phyloP scores from a whole-genome alignment of 1,284 basidiomycete genomes.

The Trametes polyzona region DNA sequence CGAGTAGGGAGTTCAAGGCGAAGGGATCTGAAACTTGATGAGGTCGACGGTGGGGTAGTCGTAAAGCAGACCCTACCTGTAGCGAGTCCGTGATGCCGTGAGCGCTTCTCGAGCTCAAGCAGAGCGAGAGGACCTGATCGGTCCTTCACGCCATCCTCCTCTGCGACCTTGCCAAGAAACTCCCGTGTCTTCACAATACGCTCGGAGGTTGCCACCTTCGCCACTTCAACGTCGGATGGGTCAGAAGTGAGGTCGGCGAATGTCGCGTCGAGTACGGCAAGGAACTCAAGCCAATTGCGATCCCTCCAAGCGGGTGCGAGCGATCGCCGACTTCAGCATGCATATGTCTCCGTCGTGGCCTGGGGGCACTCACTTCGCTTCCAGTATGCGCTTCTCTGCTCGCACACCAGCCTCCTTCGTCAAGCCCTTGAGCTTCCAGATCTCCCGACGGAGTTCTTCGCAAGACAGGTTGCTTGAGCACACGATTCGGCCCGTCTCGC shows the following conservation, averaged over 20 bases:
- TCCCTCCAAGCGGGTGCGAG: conserved; percentile 51
- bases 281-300: conserved; percentile 85
- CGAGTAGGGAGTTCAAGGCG: conserved; percentile 51
- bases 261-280: conserved; percentile 69
- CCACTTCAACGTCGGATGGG: conserved; percentile 23
- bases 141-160: conserved; percentile 68
- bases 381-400: conserved; percentile 58
- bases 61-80: conserved; percentile 40
- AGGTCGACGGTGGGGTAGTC: background rate
- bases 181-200: conserved; percentile 50
- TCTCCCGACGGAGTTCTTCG: conserved; percentile 73
- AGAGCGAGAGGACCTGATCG: conserved; percentile 73
- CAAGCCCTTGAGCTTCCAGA: conserved; percentile 59
- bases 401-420: conserved; percentile 60
- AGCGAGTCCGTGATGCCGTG: conserved; percentile 49
- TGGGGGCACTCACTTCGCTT: conserved; percentile 53
- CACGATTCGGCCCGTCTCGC: conserved; percentile 64
- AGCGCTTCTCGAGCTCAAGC: conserved; percentile 71
- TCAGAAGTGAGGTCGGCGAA: conserved; percentile 50
- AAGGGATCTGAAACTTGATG: conserved; percentile 42
- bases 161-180: conserved; percentile 59
- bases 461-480: conserved; percentile 75
- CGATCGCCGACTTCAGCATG: conserved; percentile 23
- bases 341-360: background rate
- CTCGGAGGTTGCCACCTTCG: conserved; percentile 40